These are phyloP conservation scores for Inga leiocalycina DNA, from an alignment of 306 rosid genomes.

Conservation along the genomic window DNA sequence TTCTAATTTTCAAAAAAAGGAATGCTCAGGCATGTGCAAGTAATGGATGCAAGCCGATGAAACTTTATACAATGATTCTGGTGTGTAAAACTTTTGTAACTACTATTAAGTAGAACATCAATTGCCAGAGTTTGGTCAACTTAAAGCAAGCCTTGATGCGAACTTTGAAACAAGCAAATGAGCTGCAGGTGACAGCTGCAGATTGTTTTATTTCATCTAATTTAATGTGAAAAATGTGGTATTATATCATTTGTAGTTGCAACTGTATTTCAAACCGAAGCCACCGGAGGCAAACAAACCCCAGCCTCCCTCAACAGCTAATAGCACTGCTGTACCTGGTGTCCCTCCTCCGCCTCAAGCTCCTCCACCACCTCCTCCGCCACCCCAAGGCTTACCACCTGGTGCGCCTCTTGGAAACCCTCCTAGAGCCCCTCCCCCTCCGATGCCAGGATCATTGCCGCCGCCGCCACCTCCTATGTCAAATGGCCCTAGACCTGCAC, in stretches of 20 bases:
- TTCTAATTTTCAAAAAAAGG: not conserved
- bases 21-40: not conserved
- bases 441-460: conserved; percentile 71
- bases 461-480: conserved; percentile 87
- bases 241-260: conserved; percentile 65
- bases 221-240: conserved; percentile 5
- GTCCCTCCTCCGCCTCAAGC: conserved; percentile 89
- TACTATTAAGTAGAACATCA: not conserved
- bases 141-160: not conserved
- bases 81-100: not conserved
- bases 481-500: conserved; percentile 82
- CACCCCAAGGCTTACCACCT: conserved; percentile 71
- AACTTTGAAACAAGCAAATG: not conserved
- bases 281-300: conserved; percentile 87
- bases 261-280: conserved; percentile 84
- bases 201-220: not conserved
- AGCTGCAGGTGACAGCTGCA: not conserved
- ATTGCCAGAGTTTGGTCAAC: not conserved
- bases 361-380: conserved; percentile 84
- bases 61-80: not conserved
- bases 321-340: conserved; percentile 81
- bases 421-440: conserved; percentile 80
- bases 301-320: conserved; percentile 63
- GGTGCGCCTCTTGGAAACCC: conserved; percentile 73
- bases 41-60: conserved; percentile 2